These are phyloP conservation scores for Dendrothele bispora DNA, from an alignment of 768 basidiomycete genomes.

Conservation along the genomic window DNA sequence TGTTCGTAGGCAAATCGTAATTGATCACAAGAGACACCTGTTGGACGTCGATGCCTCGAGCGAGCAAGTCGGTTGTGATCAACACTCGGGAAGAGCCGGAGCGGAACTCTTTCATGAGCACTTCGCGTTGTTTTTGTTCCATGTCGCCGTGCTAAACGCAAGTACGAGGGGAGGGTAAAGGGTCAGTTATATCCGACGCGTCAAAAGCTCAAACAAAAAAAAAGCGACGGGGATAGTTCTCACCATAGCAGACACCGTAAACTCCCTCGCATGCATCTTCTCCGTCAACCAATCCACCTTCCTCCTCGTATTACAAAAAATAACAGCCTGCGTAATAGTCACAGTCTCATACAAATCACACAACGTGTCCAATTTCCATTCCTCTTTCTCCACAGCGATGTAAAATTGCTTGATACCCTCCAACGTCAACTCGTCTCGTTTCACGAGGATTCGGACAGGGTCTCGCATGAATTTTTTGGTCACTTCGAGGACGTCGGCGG, in stretches of 20 bases:
- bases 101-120: constrained; percentile 85
- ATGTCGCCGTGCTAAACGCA: constrained; percentile 68
- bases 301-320: constrained; percentile 82
- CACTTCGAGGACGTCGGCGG: constrained; percentile 76
- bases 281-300: constrained; percentile 87
- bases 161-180: constrained; percentile 1
- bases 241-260: constrained; percentile 79
- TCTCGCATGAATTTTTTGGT: constrained; percentile 87
- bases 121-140: constrained; percentile 78
- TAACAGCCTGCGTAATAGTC: constrained; percentile 84
- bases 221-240: constrained; percentile 16
- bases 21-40: constrained; percentile 75
- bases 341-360: constrained; percentile 82
- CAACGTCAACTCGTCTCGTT: constrained; percentile 77
- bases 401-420: constrained; percentile 86
- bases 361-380: constrained; percentile 83
- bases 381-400: constrained; percentile 84
- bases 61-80: constrained; percentile 80
- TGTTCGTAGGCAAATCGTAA: constrained; percentile 66
- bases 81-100: constrained; percentile 80
- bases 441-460: constrained; percentile 76
- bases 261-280: constrained; percentile 77
- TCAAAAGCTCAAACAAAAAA: constrained; percentile 36
- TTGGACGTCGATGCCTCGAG: constrained; percentile 81
- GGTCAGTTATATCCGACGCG: constrained; percentile 44